Evolutionary conservation across 2,329 filamentous ascomycete genomes (phyloP).

Genomic region (Onygena corvina): DNA sequence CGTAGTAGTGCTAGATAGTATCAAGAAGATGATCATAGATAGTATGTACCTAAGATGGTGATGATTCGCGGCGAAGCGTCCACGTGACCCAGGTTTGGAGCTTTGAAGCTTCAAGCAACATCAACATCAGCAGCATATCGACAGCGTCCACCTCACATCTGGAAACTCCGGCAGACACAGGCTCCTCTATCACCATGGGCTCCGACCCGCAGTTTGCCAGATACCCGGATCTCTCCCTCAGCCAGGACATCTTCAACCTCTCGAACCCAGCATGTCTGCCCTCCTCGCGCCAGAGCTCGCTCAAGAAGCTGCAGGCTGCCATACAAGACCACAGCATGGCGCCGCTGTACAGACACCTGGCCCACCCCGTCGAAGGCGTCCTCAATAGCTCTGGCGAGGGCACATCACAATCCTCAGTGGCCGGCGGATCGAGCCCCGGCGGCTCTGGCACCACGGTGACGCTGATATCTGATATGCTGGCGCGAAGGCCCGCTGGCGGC

Average conservation of each 20-base stretch:
- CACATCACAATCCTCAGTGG: slow-evolving; percentile 35
- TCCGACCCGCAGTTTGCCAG: slow-evolving; percentile 55
- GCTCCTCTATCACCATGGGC: slow-evolving; percentile 32
- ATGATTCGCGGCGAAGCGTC: no score
- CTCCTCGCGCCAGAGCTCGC: slow-evolving; percentile 43
- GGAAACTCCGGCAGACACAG: background rate
- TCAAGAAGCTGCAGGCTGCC: slow-evolving; percentile 51
- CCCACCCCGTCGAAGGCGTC: slow-evolving; percentile 59
- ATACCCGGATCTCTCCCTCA: slow-evolving; percentile 51
- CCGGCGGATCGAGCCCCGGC: slow-evolving; percentile 38
- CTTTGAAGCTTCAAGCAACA: slow-evolving; percentile 16
- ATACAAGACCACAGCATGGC: slow-evolving; percentile 56
- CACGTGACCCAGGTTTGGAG: slow-evolving; percentile 3
- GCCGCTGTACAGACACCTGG: slow-evolving; percentile 53
- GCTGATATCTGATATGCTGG: slow-evolving; percentile 62
- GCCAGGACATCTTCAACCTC: slow-evolving; percentile 56
- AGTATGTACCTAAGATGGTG: no score
- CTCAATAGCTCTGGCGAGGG: slow-evolving; percentile 64
- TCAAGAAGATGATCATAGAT: no score
- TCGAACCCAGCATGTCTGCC: slow-evolving; percentile 48
- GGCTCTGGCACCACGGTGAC: slow-evolving; percentile 32
- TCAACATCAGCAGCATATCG: slow-evolving; percentile 17
- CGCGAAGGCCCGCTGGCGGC: slow-evolving; percentile 53
- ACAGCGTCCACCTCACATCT: slow-evolving; percentile 9
- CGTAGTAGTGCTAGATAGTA: no score